These are phyloP conservation scores for Bryum argenteum DNA, from an alignment of 225 moss, liverwort and hornwort species.

Conservation along the genomic window DNA sequence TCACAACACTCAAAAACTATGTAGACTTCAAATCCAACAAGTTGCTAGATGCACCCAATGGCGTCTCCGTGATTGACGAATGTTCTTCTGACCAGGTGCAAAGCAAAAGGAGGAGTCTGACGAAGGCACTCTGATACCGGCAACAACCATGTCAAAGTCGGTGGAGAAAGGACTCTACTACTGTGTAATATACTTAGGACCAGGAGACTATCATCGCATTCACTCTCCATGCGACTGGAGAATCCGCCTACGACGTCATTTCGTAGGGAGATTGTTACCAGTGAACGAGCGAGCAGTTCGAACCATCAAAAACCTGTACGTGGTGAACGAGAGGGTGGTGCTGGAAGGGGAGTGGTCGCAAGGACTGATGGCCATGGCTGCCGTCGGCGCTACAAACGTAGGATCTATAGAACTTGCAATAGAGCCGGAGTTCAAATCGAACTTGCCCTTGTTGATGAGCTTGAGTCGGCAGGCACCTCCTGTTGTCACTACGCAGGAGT, in stretches of 20 bases:
- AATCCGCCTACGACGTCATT: slow-evolving; percentile 79
- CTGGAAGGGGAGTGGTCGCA: slow-evolving; percentile 95
- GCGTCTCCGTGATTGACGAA: background rate
- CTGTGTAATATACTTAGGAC: slow-evolving; percentile 91
- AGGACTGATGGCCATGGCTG: slow-evolving; percentile 95
- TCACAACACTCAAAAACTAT: too few relatives aligned
- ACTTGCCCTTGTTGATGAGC: slow-evolving; percentile 43
- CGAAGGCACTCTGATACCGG: background rate
- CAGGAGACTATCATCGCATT: slow-evolving; percentile 94
- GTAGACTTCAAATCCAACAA: too few relatives aligned
- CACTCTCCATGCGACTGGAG: slow-evolving; percentile 90
- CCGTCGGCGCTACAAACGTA: slow-evolving; percentile 94
- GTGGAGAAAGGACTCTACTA: slow-evolving; percentile 74
- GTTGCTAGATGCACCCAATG: too few relatives aligned
- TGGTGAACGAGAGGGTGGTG: slow-evolving; percentile 88
- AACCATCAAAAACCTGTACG: slow-evolving; percentile 80
- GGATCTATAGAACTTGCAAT: slow-evolving; percentile 86
- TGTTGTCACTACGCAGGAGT: slow-evolving; percentile 53
- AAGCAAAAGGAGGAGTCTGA: slow-evolving; percentile 16
- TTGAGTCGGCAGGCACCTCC: slow-evolving; percentile 46
- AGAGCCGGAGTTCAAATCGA: slow-evolving; percentile 87
- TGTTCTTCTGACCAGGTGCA: slow-evolving; percentile 30
- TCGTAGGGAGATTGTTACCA: slow-evolving; percentile 82
- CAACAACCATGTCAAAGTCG: background rate
- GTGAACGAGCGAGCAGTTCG: slow-evolving; percentile 94